Evolutionary conservation across 352 stramenopile species (phyloP).

Genomic region (Phytophthora podocarpi): DNA sequence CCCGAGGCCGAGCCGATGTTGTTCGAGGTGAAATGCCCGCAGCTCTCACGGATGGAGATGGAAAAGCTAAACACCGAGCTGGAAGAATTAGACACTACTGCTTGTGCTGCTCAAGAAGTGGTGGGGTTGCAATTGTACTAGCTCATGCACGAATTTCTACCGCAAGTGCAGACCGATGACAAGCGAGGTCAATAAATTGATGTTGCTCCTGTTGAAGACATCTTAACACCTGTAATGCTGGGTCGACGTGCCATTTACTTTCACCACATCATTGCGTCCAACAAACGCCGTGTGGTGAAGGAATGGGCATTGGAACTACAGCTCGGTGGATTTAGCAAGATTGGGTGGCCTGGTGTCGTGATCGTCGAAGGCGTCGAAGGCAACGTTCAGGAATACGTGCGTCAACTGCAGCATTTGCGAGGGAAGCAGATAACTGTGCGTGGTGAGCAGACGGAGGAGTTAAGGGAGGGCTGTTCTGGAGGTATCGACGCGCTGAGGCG

Average conservation of each 20-base stretch:
- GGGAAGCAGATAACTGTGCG: constrained; percentile 88
- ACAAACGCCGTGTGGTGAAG: constrained; percentile 71
- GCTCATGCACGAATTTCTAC: constrained; percentile 59
- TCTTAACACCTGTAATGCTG: constrained; percentile 26
- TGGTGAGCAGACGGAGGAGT: constrained; percentile 64
- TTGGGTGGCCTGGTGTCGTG: constrained; percentile 83
- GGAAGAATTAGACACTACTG: constrained; percentile 27
- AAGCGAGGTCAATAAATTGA: neutral
- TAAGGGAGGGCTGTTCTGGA: neutral
- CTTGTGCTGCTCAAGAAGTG: constrained; percentile 42
- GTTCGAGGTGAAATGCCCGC: constrained; percentile 60
- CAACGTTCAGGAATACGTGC: constrained; percentile 71
- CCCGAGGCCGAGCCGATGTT: constrained; percentile 32
- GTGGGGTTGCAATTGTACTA: constrained; percentile 70
- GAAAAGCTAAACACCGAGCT: constrained; percentile 48
- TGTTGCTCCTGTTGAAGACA: neutral
- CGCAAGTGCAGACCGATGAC: constrained; percentile 21
- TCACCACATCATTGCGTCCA: constrained; percentile 82
- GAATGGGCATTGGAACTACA: constrained; percentile 74
- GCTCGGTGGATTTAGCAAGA: constrained; percentile 79
- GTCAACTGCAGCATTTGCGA: constrained; percentile 67
- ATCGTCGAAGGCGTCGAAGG: constrained; percentile 68
- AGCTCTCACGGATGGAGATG: constrained; percentile 44
- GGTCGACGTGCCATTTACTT: constrained; percentile 83
- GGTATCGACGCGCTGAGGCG: constrained; percentile 38